phyloP scores from a whole-genome alignment of 805 yeast species.

The Schizosaccharomyces octosporus region DNA sequence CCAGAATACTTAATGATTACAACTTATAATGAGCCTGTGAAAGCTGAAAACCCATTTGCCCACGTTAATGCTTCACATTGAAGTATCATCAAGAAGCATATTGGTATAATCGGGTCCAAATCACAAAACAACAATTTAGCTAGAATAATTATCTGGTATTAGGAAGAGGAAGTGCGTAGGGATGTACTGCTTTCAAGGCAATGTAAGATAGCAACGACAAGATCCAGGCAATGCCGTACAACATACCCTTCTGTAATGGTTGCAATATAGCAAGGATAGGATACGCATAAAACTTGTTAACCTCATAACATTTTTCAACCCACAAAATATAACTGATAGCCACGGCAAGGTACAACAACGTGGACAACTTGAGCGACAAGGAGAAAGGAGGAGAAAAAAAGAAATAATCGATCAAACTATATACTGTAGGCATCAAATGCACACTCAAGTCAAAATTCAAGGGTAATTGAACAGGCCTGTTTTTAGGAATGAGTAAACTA shows the following conservation, averaged over 20 bases:
- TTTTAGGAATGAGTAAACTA: background rate
- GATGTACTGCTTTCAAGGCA: background rate
- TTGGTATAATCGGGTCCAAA: too few species aligned
- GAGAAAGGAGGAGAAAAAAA: background rate
- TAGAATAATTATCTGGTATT: background rate
- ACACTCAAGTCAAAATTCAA: background rate
- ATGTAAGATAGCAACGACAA: background rate
- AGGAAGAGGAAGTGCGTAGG: background rate
- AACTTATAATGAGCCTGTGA: too few species aligned
- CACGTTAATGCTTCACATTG: too few species aligned
- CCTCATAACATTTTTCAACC: background rate
- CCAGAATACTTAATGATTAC: too few species aligned
- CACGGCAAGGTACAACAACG: background rate
- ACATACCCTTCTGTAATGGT: background rate
- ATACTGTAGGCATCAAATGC: background rate
- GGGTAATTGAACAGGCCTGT: background rate
- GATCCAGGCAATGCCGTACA: background rate
- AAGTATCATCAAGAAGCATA: too few species aligned
- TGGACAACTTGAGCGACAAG: background rate
- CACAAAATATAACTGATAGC: background rate
- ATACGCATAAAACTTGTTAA: background rate
- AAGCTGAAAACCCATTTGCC: too few species aligned
- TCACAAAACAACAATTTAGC: too few species aligned
- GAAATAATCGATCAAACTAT: background rate
- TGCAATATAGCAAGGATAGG: background rate